Evolutionary conservation across 805 yeast genomes (phyloP).

Genomic region (Ogataea zsoltii): DNA sequence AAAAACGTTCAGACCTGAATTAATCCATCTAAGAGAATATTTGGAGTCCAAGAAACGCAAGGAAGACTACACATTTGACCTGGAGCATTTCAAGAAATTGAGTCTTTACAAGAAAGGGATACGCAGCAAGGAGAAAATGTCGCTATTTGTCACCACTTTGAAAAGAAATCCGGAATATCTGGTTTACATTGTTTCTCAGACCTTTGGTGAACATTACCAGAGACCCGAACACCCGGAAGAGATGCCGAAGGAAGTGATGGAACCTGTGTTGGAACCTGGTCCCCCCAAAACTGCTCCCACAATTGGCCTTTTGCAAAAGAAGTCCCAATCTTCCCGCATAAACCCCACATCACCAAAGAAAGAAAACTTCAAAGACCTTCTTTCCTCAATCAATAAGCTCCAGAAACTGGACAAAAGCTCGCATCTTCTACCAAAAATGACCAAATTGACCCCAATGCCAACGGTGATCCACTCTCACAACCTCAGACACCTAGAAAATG

Average conservation of each 20-base stretch:
- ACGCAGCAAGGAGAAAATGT: conserved; percentile 11
- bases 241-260: too few species aligned
- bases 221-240: background rate
- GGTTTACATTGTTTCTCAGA: conserved; percentile 10
- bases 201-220: background rate
- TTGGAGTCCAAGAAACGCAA: conserved; percentile 10
- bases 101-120: conserved; percentile 10
- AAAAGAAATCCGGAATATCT: conserved; percentile 25
- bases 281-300: background rate
- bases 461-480: conserved; percentile 6
- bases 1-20: conserved; percentile 21
- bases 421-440: conserved; percentile 26
- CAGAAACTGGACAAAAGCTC: conserved; percentile 11
- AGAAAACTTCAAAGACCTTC: conserved; percentile 25
- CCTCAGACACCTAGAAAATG: background rate
- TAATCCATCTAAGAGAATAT: conserved; percentile 14
- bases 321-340: background rate
- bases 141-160: conserved; percentile 23
- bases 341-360: background rate
- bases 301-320: background rate
- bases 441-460: conserved; percentile 27
- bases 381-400: conserved; percentile 26
- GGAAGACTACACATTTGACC: conserved; percentile 9
- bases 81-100: conserved; percentile 16
- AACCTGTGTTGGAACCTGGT: background rate